Conservation (phyloP, 805 yeast species). For the Metschnikowia lachancei region DNA sequence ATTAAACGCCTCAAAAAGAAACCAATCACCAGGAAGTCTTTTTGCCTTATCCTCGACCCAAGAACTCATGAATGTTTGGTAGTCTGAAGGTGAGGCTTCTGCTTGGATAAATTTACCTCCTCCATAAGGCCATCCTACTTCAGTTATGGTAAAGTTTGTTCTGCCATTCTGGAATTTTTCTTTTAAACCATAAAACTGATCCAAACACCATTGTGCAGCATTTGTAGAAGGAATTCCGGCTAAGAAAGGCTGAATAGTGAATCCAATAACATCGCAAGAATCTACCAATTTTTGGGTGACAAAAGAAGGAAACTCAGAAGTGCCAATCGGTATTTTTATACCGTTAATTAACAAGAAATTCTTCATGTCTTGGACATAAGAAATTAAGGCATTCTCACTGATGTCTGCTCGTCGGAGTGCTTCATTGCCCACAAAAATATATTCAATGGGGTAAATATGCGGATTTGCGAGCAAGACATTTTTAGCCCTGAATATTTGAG, state of each 20-base stretch:
- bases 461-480: constrained; percentile 34
- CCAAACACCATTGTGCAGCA: constrained; percentile 48
- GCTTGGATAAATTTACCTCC: constrained; percentile 53
- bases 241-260: constrained; percentile 67
- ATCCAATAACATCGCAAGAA: constrained; percentile 56
- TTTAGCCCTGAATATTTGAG: constrained; percentile 48
- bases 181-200: constrained; percentile 42
- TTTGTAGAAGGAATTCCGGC: constrained; percentile 49
- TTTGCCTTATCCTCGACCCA: constrained; percentile 50
- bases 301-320: constrained; percentile 56
- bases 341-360: constrained; percentile 31
- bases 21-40: constrained; percentile 44
- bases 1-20: constrained; percentile 67
- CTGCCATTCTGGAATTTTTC: constrained; percentile 23
- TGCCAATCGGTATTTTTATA: constrained; percentile 53
- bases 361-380: constrained; percentile 44
- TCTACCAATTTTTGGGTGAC: constrained; percentile 39
- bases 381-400: constrained; percentile 34
- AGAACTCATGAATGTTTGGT: constrained; percentile 47
- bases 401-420: constrained; percentile 55
- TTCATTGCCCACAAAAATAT: constrained; percentile 61
- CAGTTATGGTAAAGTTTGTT: constrained; percentile 48
- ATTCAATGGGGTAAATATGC: constrained; percentile 46
- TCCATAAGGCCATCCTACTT: constrained; percentile 70
- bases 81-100: constrained; percentile 43